These are phyloP conservation scores for Tuber aestivum DNA, from an alignment of 495 filamentous ascomycete genomes.

Conservation along the genomic window DNA sequence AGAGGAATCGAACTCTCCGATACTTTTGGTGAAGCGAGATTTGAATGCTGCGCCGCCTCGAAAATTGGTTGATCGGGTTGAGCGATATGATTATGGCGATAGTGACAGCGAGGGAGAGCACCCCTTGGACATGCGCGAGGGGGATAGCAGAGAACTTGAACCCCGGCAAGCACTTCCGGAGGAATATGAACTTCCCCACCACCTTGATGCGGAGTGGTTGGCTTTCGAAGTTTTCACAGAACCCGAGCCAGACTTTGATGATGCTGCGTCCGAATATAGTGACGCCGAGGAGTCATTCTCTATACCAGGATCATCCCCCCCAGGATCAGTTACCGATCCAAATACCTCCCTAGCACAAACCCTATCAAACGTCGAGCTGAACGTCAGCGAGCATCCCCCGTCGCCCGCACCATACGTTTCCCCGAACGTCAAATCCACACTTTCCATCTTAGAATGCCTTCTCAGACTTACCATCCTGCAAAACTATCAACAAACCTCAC, in stretches of 20 bases:
- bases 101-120: conserved; percentile 40
- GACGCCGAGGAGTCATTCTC: conserved; percentile 24
- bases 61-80: conserved; percentile 46
- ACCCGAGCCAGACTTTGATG: conserved; percentile 54
- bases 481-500: conserved; percentile 90
- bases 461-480: conserved; percentile 89
- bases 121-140: conserved; percentile 30
- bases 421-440: conserved; percentile 63
- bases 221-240: conserved; percentile 83
- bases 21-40: conserved; percentile 82
- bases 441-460: conserved; percentile 90
- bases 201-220: conserved; percentile 91
- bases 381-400: conserved; percentile 19
- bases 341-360: conserved; percentile 10
- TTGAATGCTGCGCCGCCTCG: conserved; percentile 65
- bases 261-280: conserved; percentile 36
- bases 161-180: conserved; percentile 23
- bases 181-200: conserved; percentile 56
- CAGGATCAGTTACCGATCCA: background rate
- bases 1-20: conserved; percentile 72
- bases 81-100: conserved; percentile 41
- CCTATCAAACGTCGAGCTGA: background rate
- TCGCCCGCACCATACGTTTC: conserved; percentile 34
- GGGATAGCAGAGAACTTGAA: conserved; percentile 6
- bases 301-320: conserved; percentile 8